Base-by-base conservation (phyloP, 2,329 filamentous ascomycete genomes). In the Metarhizium brunneum region DNA sequence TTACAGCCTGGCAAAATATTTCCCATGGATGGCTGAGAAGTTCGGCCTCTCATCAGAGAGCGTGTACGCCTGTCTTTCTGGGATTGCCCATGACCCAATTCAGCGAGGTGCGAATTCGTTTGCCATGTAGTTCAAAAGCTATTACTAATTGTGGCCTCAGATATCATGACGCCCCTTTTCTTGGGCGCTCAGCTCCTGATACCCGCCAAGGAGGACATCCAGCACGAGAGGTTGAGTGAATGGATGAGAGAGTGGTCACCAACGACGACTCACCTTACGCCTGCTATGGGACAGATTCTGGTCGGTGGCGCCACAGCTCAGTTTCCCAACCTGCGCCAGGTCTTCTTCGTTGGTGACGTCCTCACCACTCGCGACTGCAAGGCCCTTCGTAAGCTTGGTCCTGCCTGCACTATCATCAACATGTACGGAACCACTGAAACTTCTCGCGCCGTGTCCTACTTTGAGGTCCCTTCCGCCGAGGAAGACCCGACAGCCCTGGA, bases 281-380 rank as follows among this genome's bases (percentile, higher is more conserved):
- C 94, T 10, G 94, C 94, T 56, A 96, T 97, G 92, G 92, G 92
- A 55, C 90, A 96, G 64, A 94, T 97, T 58, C 75, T 97, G 2
- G 86, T 92, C n/a, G 92, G 91, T 47, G 90, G 88, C 61, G 88
- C 90, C 29, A 85, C 76, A 3, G 85, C 89, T 0, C 71, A 88
- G 61, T 95, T 96, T 65, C 87, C 90, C 1, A 77, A 80, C 13
- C 76, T 97, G n/a, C 79, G 86, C 56, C 78, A 84, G 56, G 90
- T 86, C 18, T 92, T 97, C 76, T 97, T 92, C 59, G 92, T 97
- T 1, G 94, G 94, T 36, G 92, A 97, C 66, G 77, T 96, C 38
- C 71, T 97, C 50, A 95, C 90, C 59, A 95, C 85, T 66, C 81
- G 84, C 65, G 92, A 97, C 64, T 95, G 90, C 71, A 78, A 79